These are phyloP conservation scores for Neolentinus lepideus DNA, from an alignment of 1,284 basidiomycete genomes.

Conservation along the genomic window DNA sequence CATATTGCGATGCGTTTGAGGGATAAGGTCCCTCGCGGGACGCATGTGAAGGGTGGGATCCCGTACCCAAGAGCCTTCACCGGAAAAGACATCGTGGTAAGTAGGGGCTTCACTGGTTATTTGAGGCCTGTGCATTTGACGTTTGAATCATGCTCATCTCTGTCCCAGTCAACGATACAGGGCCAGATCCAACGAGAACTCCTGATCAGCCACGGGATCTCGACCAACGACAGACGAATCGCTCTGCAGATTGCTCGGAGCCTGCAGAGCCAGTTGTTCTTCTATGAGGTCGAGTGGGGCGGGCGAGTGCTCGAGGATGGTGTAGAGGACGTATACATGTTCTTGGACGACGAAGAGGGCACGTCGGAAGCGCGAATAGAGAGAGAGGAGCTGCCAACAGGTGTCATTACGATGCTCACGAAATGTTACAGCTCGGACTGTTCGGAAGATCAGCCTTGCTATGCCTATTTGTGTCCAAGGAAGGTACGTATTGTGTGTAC, in stretches of 20 bases:
- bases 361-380: conserved; percentile 47
- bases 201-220: conserved; percentile 60
- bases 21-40: conserved; percentile 79
- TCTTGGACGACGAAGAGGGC: conserved; percentile 83
- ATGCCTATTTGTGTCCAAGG: conserved; percentile 68
- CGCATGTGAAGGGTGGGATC: conserved; percentile 87
- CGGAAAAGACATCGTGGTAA: conserved; percentile 86
- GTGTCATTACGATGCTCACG: conserved; percentile 73
- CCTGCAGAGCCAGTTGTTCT: conserved; percentile 88
- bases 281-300: conserved; percentile 97
- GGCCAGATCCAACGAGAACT: conserved; percentile 69
- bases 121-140: background rate
- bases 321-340: conserved; percentile 94
- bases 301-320: conserved; percentile 80
- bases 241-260: conserved; percentile 85
- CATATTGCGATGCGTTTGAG: conserved; percentile 84
- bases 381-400: conserved; percentile 79
- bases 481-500: conserved; percentile 34
- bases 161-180: conserved; percentile 69
- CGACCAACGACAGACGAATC: conserved; percentile 67
- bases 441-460: conserved; percentile 61
- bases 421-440: conserved; percentile 85
- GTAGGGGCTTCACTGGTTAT: no score
- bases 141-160: conserved; percentile 4
- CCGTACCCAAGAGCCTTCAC: conserved; percentile 86